Evolutionary conservation across 2,329 filamentous ascomycete genomes (phyloP), one percentile per base, ranked within the genome.

Genomic region (Pseudopyrenochaeta lycopersici): DNA sequence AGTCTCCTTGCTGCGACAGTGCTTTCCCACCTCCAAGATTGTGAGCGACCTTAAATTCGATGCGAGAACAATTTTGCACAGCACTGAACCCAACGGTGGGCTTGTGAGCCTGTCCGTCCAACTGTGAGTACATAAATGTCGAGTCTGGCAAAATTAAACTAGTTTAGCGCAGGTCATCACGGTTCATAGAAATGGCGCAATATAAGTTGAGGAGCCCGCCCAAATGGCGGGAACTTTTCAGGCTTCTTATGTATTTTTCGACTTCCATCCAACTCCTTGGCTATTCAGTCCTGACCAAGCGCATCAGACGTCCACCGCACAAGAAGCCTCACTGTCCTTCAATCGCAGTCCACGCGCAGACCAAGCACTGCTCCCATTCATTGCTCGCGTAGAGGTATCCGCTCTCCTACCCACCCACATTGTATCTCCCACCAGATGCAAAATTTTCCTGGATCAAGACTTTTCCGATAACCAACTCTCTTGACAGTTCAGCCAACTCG

Each of bases 401-500:
- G 66, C 66, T 70, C 63, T 71, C 67, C 63, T 63, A 60, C 62
- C 66, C 64, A 67, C 64, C 63, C 64, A 66, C 66, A 61, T 55
- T 65, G 58, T 64, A 65, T 68, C 62, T 60, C 62, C 67, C 67
- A 67, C 65, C 64, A 60, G 57, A 71, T 64, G 70, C 69, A 71
- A 68, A 62, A 65, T 67, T 60, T 72, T 66, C 64, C 62, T 68
- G 63, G 67, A 67, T 66, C 64, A 61, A 66, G 67, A 72, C 66
- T 66, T 71, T 69, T 68, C 61, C 67, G 60, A 64, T 60, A 68
- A 66, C 70, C 68, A 67, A 70, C 63, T 63, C 68, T 69, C 66
- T 67, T 73, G 63, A 65, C 66, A 58, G 62, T 63, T 64, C 66
- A 63, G 61, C 64, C 63, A 67, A 64, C 64, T 64, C 31, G 62